Evolutionary conservation across 2,329 filamentous ascomycete genomes (phyloP).

Genomic region (Neofusicoccum parvum): DNA sequence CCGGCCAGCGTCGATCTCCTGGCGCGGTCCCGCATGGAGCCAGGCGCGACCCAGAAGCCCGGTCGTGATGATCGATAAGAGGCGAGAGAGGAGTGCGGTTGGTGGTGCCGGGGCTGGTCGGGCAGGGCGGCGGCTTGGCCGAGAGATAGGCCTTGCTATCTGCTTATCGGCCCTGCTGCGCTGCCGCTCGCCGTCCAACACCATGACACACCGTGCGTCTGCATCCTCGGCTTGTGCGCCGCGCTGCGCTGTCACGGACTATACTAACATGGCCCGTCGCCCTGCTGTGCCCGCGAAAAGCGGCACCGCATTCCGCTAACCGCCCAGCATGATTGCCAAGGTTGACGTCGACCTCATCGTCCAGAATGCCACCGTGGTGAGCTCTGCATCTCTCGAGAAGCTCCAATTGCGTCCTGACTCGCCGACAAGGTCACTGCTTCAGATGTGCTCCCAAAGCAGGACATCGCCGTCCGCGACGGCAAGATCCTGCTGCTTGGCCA

Average conservation of each 20-base stretch:
- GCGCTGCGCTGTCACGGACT: neutral
- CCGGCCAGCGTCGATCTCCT: neutral
- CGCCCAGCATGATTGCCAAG: constrained; percentile 10
- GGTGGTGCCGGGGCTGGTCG: neutral
- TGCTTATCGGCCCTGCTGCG: neutral
- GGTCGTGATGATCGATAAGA: neutral
- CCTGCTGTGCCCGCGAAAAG: neutral
- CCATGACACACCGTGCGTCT: neutral
- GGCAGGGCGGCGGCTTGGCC: neutral
- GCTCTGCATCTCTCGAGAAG: neutral
- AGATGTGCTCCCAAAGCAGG: constrained; percentile 47
- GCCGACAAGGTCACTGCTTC: constrained; percentile 35
- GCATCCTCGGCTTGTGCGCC: neutral
- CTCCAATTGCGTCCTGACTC: neutral
- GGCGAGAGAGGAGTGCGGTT: neutral
- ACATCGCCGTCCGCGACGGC: constrained; percentile 52
- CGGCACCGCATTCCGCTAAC: neutral
- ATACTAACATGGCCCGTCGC: constrained; percentile 15
- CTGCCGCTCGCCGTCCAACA: neutral
- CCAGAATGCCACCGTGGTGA: constrained; percentile 47
- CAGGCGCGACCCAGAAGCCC: neutral
- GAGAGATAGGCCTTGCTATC: constrained; percentile 5
- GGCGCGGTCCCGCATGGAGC: neutral
- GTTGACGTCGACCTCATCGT: constrained; percentile 45
- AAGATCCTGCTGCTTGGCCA: constrained; percentile 50